These are phyloP conservation scores for Noccaea caerulescens DNA, from an alignment of 345 rosid species.

Conservation along the genomic window DNA sequence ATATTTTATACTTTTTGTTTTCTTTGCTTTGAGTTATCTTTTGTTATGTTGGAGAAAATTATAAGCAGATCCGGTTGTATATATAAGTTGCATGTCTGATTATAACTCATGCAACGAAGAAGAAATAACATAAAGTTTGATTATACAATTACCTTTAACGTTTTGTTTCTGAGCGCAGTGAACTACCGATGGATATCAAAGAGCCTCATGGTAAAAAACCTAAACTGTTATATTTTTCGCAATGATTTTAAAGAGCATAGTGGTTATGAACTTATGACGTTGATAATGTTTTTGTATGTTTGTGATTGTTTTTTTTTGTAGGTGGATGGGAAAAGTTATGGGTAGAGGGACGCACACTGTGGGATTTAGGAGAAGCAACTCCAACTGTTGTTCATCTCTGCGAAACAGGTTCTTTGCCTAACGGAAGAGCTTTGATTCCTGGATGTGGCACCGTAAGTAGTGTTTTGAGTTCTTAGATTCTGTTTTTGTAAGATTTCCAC, in stretches of 20 bases:
- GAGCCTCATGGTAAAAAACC: conserved; percentile 32
- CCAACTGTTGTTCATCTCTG: conserved; percentile 65
- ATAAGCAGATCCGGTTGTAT: conserved; percentile 16
- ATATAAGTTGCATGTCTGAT: conserved; percentile 21
- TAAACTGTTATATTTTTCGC: background rate
- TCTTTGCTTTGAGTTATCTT: background rate
- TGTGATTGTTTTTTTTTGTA: conserved; percentile 19
- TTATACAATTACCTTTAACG: conserved; percentile 2
- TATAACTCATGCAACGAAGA: conserved; percentile 17
- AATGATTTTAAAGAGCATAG: conserved; percentile 4
- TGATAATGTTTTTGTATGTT: conserved; percentile 2
- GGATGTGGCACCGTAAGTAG: conserved; percentile 78
- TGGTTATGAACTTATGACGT: background rate
- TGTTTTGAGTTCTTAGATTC: background rate
- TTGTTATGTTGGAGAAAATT: conserved; percentile 4
- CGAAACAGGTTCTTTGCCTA: conserved; percentile 60
- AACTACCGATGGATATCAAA: conserved; percentile 33
- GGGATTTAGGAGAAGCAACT: conserved; percentile 77
- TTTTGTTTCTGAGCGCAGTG: background rate
- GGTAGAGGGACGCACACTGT: conserved; percentile 63
- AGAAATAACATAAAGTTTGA: background rate
- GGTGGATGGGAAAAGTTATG: conserved; percentile 82
- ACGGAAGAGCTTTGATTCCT: conserved; percentile 75
- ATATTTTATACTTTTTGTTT: background rate
- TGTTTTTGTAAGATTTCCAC: background rate